Conservation (phyloP, 371 early-diverging fungal genomes). For the Actinomucor elegans region DNA sequence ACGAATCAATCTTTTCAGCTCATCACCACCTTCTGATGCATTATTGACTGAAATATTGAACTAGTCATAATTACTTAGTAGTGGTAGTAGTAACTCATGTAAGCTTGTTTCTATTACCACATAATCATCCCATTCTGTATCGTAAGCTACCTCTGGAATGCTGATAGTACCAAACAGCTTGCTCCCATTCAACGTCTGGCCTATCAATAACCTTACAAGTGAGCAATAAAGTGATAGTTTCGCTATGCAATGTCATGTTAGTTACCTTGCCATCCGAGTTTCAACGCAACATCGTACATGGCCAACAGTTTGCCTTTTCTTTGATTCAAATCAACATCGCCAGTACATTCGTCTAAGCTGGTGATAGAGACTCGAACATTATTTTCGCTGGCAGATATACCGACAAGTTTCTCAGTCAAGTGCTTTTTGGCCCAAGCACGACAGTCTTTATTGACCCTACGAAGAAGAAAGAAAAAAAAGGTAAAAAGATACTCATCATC, state of each 20-base stretch:
- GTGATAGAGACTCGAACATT: slow-evolving; percentile 57
- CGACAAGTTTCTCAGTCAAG: slow-evolving; percentile 57
- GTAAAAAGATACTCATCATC: background rate
- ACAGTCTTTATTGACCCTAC: slow-evolving; percentile 93
- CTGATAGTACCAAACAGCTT: slow-evolving; percentile 70
- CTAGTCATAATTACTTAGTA: background rate
- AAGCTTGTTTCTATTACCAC: slow-evolving; percentile 51
- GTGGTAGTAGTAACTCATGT: background rate
- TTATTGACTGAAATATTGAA: slow-evolving; percentile 5
- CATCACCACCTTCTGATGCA: background rate
- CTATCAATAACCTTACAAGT: too few species aligned
- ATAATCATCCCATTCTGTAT: slow-evolving; percentile 73
- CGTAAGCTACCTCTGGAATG: slow-evolving; percentile 90
- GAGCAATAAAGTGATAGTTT: too few species aligned
- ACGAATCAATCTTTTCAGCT: slow-evolving; percentile 40
- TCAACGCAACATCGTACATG: slow-evolving; percentile 80
- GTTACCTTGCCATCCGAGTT: slow-evolving; percentile 27
- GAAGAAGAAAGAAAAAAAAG: background rate
- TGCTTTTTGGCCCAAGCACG: slow-evolving; percentile 84
- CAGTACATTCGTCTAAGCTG: slow-evolving; percentile 63
- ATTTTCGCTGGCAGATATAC: slow-evolving; percentile 38
- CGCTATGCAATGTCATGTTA: too few species aligned
- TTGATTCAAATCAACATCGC: slow-evolving; percentile 90
- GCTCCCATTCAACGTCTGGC: too few species aligned
- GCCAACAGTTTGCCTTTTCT: slow-evolving; percentile 91